These are phyloP conservation scores for Salix viminalis DNA, from an alignment of 345 rosid genomes.

Conservation along the genomic window DNA sequence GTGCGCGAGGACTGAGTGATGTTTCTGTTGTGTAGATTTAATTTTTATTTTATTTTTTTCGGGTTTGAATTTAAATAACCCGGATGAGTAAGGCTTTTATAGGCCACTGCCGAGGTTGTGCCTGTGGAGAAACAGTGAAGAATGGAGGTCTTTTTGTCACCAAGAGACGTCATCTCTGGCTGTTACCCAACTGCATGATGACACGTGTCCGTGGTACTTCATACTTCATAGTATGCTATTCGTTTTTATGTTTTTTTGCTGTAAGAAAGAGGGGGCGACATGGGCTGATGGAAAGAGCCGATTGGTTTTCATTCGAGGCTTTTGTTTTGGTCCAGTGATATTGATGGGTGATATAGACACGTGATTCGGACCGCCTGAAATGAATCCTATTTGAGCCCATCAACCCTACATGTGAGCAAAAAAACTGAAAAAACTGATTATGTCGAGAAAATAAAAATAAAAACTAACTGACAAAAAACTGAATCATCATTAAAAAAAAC, in stretches of 20 bases:
- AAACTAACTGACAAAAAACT: too few species aligned
- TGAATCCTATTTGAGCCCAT: too few species aligned
- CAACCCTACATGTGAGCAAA: too few species aligned
- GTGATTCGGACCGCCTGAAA: too few species aligned
- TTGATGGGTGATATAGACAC: too few species aligned
- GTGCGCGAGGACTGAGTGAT: not conserved
- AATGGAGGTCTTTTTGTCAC: not conserved
- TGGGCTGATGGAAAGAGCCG: too few species aligned
- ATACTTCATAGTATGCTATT: not conserved
- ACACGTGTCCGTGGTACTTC: not conserved
- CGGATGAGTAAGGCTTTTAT: not conserved
- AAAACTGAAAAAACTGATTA: too few species aligned
- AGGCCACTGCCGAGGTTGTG: not conserved
- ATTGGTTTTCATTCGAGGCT: too few species aligned
- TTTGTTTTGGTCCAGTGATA: too few species aligned
- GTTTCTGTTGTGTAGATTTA: not conserved
- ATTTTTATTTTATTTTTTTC: not conserved
- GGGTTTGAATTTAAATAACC: not conserved
- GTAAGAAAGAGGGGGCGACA: too few species aligned
- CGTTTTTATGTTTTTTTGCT: not conserved
- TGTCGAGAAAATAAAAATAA: too few species aligned
- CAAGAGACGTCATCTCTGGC: not conserved
- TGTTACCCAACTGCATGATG: not conserved
- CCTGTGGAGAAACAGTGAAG: not conserved
- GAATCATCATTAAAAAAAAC: too few species aligned